Conservation (phyloP, 306 rosid genomes). For the Ceratonia siliqua region DNA sequence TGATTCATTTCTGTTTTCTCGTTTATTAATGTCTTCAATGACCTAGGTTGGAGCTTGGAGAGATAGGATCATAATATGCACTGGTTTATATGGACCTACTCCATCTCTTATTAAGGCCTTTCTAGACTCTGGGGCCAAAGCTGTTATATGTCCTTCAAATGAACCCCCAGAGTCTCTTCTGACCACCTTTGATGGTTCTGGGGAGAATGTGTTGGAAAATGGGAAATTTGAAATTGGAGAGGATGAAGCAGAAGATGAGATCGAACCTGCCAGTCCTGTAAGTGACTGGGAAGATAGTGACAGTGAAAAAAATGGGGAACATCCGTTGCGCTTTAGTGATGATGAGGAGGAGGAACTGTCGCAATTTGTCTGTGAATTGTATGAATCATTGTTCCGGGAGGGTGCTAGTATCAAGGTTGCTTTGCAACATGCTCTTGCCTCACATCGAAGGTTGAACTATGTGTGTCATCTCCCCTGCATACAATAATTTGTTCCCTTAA, state of each 20-base stretch:
- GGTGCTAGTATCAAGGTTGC: slow-evolving; percentile 71
- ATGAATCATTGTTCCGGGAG: slow-evolving; percentile 81
- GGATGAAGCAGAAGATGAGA: slow-evolving; percentile 82
- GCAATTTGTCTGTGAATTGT: slow-evolving; percentile 72
- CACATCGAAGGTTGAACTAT: slow-evolving; percentile 81
- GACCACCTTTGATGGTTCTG: slow-evolving; percentile 51
- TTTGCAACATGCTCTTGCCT: slow-evolving; percentile 76
- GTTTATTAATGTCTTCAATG: slow-evolving; percentile 35
- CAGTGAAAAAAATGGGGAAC: slow-evolving; percentile 57
- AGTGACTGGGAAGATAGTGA: slow-evolving; percentile 99
- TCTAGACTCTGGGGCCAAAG: slow-evolving; percentile 86
- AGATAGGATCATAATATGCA: slow-evolving; percentile 89
- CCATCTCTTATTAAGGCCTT: slow-evolving; percentile 77
- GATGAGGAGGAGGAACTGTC: slow-evolving; percentile 85
- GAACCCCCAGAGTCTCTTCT: slow-evolving; percentile 74
- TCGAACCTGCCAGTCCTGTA: slow-evolving; percentile 64
- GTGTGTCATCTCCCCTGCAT: slow-evolving; percentile 75
- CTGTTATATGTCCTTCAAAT: slow-evolving; percentile 78
- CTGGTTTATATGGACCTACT: slow-evolving; percentile 82
- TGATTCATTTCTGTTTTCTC: slow-evolving; percentile 18
- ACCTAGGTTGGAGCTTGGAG: slow-evolving; percentile 98
- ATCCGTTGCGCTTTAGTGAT: slow-evolving; percentile 52
- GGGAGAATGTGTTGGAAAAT: slow-evolving; percentile 64
- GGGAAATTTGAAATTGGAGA: slow-evolving; percentile 92
- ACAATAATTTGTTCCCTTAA: slow-evolving; percentile 43